phyloP scores from a whole-genome alignment of 176 grass and related monocot genomes.

The Coix lacrymajobi region DNA sequence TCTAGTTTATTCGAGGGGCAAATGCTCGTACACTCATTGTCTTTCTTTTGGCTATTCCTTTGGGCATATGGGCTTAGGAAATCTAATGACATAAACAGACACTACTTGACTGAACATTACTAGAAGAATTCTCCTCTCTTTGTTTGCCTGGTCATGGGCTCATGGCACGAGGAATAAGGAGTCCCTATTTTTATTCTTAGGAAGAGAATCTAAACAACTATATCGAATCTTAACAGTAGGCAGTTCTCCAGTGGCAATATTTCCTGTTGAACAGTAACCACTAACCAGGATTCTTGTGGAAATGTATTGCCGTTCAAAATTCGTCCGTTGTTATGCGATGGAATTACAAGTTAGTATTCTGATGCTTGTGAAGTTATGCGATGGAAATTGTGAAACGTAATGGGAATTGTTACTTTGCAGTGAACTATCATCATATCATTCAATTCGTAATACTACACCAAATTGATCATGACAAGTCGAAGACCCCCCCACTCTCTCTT shows the following conservation, averaged over 20 bases:
- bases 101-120: neutral
- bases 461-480: neutral
- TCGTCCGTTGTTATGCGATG: neutral
- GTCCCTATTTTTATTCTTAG: neutral
- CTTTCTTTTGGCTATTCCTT: neutral
- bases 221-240: neutral
- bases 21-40: neutral
- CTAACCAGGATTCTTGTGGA: constrained; percentile 2
- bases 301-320: neutral
- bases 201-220: neutral
- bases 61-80: constrained; percentile 3
- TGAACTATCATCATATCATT: constrained; percentile 8
- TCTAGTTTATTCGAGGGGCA: neutral
- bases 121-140: neutral
- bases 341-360: neutral
- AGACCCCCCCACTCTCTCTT: no score
- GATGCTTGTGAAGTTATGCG: neutral
- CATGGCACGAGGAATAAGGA: neutral
- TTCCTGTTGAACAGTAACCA: neutral
- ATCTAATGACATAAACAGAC: constrained; percentile 9
- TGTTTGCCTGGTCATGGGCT: neutral
- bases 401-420: neutral
- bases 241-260: neutral
- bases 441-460: neutral
- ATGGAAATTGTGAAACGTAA: neutral